Base-by-base conservation (phyloP, 2,329 filamentous ascomycete genomes). In the Calonectria hongkongensis region DNA sequence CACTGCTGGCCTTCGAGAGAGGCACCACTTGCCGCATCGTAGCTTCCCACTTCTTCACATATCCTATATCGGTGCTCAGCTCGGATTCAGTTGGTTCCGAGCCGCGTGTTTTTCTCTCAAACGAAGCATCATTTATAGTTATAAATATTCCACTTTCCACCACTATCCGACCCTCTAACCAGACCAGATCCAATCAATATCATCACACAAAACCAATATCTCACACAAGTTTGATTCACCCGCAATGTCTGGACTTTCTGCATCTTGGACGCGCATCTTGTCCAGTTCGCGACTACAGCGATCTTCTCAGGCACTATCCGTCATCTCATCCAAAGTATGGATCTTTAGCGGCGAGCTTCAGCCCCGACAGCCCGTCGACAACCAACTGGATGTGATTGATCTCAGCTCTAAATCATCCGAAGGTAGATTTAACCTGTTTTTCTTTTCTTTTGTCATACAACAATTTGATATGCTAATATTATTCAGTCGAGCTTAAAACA, bases 341-440 rank as follows among this genome's bases (percentile, higher is more conserved):
- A 83, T 90, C 68, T 90, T 89, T 67, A 88, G 89, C 27, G 88
- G 89, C 58, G 89, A 90, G 72, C 80, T 90, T 5, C 77, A 85
- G 12, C 86, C 89, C 5, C 82, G 88, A 30, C 79, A 89, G 76
- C 89, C 89, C 3, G 82, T 89, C 2, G 88, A 90, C 76, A 87
- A 86, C 66, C 81, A 87, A 64, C 54, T 90, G 1, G 86, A 89
- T 70, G 74, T 84, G 3, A 41, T 89, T 30, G 76, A 82, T 0
- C 73, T 87, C 1, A 64, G 25, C 7, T 27, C 21, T 28, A 18
- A 58, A 39, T 33, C 39, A 33, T 10, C 47, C 27, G 67, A 68
- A 51, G 63, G 65, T 62, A 70, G 60, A 25, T 33, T 33, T 15
- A 30, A 3, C 21, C 21, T 21, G 21, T 21, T 21, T 21, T 21